A percentile compares a stretch with the other conserved stretches of the same genome.
Evolutionary conservation across 1,284 basidiomycete genomes (phyloP).

Genomic region (Schizophyllum commune): DNA sequence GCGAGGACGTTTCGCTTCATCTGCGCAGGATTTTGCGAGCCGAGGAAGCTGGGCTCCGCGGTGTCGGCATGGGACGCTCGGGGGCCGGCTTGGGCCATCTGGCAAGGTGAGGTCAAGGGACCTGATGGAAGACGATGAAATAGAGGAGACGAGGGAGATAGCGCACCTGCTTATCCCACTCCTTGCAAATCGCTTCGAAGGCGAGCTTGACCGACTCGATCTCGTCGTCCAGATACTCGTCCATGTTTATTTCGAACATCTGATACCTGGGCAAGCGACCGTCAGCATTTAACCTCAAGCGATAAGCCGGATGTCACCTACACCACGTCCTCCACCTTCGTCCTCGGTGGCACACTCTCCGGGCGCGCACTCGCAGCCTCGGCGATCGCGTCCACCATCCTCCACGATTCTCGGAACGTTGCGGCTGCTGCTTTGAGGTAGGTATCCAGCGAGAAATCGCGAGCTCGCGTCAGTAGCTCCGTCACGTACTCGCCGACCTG

Average conservation of each 20-base stretch:
- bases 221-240: conserved; percentile 95
- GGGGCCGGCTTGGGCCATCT: not conserved
- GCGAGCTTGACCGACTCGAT: conserved; percentile 72
- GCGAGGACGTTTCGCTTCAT: conserved; percentile 91
- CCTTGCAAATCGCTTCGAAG: conserved; percentile 70
- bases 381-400: conserved; percentile 75
- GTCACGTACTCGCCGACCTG: conserved; percentile 86
- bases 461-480: conserved; percentile 69
- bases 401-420: conserved; percentile 82
- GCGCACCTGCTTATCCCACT: conserved; percentile 69
- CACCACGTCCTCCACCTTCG: conserved; percentile 77
- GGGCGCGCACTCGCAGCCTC: conserved; percentile 35
- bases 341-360: conserved; percentile 27
- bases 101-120: not conserved
- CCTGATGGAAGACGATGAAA: not conserved
- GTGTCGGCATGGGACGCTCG: conserved; percentile 6
- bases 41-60: conserved; percentile 52
- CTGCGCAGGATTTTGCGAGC: conserved; percentile 82
- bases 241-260: conserved; percentile 95
- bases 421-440: conserved; percentile 87
- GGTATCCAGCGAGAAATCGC: conserved; percentile 64
- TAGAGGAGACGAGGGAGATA: not conserved
- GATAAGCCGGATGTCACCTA: conserved; percentile 26
- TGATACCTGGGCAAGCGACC: conserved; percentile 49
- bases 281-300: conserved; percentile 9